Evolutionary conservation across 2,329 filamentous ascomycete species (phyloP), one percentile per base, ranked within the genome.

Genomic region (Chaetomium strumarium): DNA sequence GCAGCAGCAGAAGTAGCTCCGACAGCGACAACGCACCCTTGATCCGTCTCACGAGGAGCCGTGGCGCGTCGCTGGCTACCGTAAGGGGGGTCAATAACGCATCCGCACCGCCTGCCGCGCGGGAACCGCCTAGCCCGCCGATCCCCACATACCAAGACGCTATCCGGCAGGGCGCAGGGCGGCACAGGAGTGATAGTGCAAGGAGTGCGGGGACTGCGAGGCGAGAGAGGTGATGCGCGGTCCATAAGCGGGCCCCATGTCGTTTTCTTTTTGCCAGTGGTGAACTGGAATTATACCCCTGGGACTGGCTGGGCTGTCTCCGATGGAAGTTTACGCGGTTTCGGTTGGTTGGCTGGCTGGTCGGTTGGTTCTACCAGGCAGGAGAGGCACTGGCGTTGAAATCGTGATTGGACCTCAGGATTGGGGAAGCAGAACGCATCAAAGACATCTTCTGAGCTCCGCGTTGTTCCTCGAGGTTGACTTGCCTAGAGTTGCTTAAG

Each of bases 111-210:
- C 59, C 31, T 6, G 43, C 36, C 58, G 65, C 44, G 30, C 48
- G 52, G 30, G 66, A 66, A 33, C 64, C 67, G 17, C 63, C 60
- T 19, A 69, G 71, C 29, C 85, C 88, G 20, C 88, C 89, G 0
- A 90, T 93, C 58, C 89, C 89, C 2, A 91, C 82, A 62, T 95
- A 95, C 66, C 88, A 84, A 66, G 88, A 88, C 55, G 89, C 88
- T 1, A 76, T 90, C 39, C 71, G 72, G 51, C 75, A 80, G 59
- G 77, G 77, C 43, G 73, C 73, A 31, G 71, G 72, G 54, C 69
- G 73, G 46, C 71, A 75, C 49, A 68, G 72, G 55, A 75, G 73
- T 60, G 68, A 69, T 46, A 75, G 72, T 56, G 65, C 70, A 12
- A 48, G 45, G 40, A 34, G 58, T 20, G 38, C 41, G 9, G 44